Evolutionary conservation across 495 filamentous ascomycete species (phyloP).

Genomic region (Apiosordaria backusii): DNA sequence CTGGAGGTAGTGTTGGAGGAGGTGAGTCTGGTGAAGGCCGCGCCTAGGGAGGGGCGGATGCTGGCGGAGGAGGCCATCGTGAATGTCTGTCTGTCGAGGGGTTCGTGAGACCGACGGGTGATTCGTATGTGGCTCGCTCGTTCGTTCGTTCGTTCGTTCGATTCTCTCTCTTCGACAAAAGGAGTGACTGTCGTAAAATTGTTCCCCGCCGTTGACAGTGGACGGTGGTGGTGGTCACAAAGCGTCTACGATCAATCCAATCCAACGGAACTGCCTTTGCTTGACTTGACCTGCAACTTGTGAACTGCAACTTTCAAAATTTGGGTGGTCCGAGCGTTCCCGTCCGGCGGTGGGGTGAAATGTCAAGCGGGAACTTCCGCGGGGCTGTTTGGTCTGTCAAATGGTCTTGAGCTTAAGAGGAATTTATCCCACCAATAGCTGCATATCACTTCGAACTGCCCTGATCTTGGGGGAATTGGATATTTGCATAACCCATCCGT

Average conservation of each 20-base stretch:
- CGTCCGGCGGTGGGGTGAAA: neutral
- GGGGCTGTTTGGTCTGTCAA: too few species aligned
- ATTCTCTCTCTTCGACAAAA: neutral
- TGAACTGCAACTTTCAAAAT: slow-evolving; percentile 24
- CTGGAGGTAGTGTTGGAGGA: neutral
- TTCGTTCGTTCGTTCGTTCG: neutral
- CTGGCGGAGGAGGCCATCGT: slow-evolving; percentile 40
- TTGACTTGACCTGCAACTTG: neutral
- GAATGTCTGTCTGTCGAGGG: neutral
- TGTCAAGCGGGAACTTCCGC: neutral
- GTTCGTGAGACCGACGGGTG: neutral
- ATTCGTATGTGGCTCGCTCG: neutral
- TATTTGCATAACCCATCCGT: neutral
- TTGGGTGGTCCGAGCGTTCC: slow-evolving; percentile 32
- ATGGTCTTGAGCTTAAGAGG: neutral
- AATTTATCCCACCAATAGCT: neutral
- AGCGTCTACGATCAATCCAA: neutral
- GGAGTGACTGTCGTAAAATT: neutral
- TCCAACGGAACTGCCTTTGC: neutral
- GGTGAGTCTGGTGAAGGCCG: slow-evolving; percentile 17
- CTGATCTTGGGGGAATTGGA: neutral
- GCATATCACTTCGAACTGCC: neutral
- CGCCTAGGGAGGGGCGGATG: slow-evolving; percentile 44
- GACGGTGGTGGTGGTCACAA: neutral
- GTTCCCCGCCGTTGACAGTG: neutral